phyloP scores from a whole-genome alignment of 305 asterid genomes.

The Andrographis paniculata region DNA sequence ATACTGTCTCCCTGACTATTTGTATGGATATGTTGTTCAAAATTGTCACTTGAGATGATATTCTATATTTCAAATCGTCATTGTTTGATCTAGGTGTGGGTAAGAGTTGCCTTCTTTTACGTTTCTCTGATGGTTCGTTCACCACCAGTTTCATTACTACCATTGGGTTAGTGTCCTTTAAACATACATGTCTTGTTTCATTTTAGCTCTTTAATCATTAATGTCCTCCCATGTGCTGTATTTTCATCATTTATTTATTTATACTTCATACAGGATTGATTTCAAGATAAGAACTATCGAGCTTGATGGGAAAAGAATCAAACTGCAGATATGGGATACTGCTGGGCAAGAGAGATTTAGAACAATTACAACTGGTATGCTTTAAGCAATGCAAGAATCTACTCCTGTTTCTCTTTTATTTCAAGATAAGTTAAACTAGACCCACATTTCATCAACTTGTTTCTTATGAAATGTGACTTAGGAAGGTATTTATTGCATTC shows the following conservation, averaged over 20 bases:
- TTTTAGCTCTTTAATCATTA: background rate
- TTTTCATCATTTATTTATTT: too few species aligned
- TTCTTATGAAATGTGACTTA: too few species aligned
- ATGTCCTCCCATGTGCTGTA: too few species aligned
- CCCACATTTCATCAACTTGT: too few species aligned
- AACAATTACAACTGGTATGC: conserved; percentile 85
- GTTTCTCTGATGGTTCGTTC: conserved; percentile 79
- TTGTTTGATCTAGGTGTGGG: conserved; percentile 94
- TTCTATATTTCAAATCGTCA: too few species aligned
- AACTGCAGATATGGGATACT: conserved; percentile 88
- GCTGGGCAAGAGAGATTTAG: conserved; percentile 95
- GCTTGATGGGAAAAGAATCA: conserved; percentile 79
- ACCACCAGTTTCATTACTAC: conserved; percentile 73
- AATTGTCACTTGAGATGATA: too few species aligned
- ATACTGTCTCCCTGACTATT: too few species aligned
- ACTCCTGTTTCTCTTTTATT: background rate
- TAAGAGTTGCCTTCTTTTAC: conserved; percentile 75
- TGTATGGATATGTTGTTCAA: too few species aligned
- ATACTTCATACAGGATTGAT: conserved; percentile 49
- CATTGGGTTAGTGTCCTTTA: conserved; percentile 63
- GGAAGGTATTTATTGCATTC: too few species aligned
- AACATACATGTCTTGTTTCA: too few species aligned
- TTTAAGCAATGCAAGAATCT: conserved; percentile 13
- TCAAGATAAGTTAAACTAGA: too few species aligned
- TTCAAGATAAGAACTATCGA: conserved; percentile 91